These are phyloP conservation scores for Arthrobotrys sphaeroides DNA, from an alignment of 2,329 filamentous ascomycete species.

Conservation along the genomic window DNA sequence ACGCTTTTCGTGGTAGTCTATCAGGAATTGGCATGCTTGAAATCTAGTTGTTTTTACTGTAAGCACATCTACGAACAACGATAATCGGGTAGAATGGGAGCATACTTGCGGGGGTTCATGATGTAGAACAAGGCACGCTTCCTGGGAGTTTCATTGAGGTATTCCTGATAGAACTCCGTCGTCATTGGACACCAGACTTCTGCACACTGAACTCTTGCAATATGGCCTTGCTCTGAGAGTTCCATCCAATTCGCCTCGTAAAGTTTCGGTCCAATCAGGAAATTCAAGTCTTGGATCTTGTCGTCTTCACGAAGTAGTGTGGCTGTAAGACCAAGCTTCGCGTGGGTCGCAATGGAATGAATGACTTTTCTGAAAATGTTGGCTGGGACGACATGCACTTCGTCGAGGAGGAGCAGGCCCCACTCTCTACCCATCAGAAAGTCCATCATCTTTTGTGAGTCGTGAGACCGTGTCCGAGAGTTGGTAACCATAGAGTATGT, in stretches of 20 bases:
- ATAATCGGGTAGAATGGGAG: neutral
- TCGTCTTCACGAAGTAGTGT: slow-evolving; percentile 95
- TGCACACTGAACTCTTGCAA: slow-evolving; percentile 95
- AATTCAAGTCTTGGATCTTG: slow-evolving; percentile 97
- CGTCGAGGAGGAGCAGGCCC: slow-evolving; percentile 96
- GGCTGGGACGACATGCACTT: slow-evolving; percentile 96
- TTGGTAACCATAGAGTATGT: slow-evolving; percentile 99
- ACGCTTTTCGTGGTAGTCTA: slow-evolving; percentile 92
- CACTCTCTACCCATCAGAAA: slow-evolving; percentile 90
- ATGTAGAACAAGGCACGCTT: slow-evolving; percentile 81
- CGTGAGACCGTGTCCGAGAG: slow-evolving; percentile 84
- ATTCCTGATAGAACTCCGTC: slow-evolving; percentile 96
- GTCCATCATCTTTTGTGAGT: slow-evolving; percentile 97
- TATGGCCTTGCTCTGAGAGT: slow-evolving; percentile 93
- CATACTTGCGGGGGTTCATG: slow-evolving; percentile 92
- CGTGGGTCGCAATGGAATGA: slow-evolving; percentile 90
- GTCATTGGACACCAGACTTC: slow-evolving; percentile 99
- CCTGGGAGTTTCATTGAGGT: slow-evolving; percentile 73
- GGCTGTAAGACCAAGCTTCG: slow-evolving; percentile 92
- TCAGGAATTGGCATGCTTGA: slow-evolving; percentile 96
- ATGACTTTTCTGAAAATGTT: slow-evolving; percentile 96
- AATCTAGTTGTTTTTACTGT: slow-evolving; percentile 61
- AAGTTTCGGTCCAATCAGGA: slow-evolving; percentile 94
- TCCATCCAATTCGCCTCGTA: slow-evolving; percentile 99
- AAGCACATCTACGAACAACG: neutral